These are phyloP conservation scores for Fusarium nodosum DNA, from an alignment of 2,329 filamentous ascomycete genomes.

Conservation along the genomic window DNA sequence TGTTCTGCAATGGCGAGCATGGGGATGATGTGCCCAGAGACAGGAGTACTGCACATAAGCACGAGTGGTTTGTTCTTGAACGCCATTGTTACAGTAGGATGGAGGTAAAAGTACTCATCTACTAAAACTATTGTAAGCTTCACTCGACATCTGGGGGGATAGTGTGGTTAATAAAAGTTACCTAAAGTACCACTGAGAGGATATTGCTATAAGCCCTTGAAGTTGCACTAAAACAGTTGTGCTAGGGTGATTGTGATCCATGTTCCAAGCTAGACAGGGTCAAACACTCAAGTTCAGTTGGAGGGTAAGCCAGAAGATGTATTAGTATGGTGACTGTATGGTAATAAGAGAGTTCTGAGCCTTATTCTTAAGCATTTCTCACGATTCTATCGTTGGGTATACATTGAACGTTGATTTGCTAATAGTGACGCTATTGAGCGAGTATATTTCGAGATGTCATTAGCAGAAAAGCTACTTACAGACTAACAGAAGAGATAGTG, in stretches of 20 bases:
- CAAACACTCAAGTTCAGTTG: background rate
- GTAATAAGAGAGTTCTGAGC: no score
- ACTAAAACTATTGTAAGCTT: background rate
- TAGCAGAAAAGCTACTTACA: background rate
- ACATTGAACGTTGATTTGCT: no score
- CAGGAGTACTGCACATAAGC: slow-evolving; percentile 8
- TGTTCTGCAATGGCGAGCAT: slow-evolving; percentile 14
- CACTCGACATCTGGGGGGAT: background rate
- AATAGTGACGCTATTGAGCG: no score
- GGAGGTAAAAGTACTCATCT: background rate
- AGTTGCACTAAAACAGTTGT: background rate
- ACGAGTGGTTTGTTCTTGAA: background rate
- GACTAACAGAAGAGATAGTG: background rate
- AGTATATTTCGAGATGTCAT: no score
- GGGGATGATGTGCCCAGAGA: slow-evolving; percentile 5
- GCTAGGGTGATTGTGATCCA: background rate
- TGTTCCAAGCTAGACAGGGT: background rate
- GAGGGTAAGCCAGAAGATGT: background rate
- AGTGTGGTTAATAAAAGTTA: background rate
- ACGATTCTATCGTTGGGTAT: no score
- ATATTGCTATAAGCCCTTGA: slow-evolving; percentile 3
- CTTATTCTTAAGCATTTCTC: no score
- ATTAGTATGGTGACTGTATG: no score
- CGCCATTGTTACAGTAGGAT: background rate
- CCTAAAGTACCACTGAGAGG: no score